Percentiles rank a stretch among this genome's conserved stretches.
phyloP scores from a whole-genome alignment of 345 rosid species.

The Gossypium turneri region DNA sequence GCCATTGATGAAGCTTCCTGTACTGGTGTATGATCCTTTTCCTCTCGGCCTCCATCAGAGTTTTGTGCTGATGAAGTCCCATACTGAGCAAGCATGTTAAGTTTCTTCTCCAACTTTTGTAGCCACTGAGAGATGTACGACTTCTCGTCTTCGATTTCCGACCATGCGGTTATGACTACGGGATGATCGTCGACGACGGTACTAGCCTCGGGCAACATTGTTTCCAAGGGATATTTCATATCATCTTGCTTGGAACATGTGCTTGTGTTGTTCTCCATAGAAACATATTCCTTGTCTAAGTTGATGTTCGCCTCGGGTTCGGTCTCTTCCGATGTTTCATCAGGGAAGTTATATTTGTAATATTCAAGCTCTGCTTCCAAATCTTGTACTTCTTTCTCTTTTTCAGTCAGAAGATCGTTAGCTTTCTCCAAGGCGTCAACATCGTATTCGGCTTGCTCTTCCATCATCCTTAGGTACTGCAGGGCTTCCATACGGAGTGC shows the following conservation, averaged over 20 bases:
- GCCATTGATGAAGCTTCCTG: constrained; percentile 11
- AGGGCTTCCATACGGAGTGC: constrained; percentile 74
- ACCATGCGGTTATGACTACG: constrained; percentile 16
- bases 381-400: constrained; percentile 70
- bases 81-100: constrained; percentile 24
- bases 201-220: constrained; percentile 12
- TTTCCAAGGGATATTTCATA: constrained; percentile 7
- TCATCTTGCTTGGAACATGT: constrained; percentile 13
- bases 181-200: constrained; percentile 24
- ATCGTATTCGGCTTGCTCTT: constrained; percentile 80
- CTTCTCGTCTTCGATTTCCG: constrained; percentile 39
- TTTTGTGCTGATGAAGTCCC: constrained; percentile 17
- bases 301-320: constrained; percentile 18
- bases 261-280: constrained; percentile 11
- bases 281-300: constrained; percentile 20
- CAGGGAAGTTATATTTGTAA: constrained; percentile 36
- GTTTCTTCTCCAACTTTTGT: constrained; percentile 39
- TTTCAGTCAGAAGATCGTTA: constrained; percentile 58
- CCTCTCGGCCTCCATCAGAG: constrained; percentile 23
- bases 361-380: constrained; percentile 64
- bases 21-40: constrained; percentile 12
- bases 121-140: constrained; percentile 27
- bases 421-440: constrained; percentile 60
- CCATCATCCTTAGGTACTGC: constrained; percentile 90
- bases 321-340: constrained; percentile 31